Conservation (phyloP, 1,284 basidiomycete genomes). For the Sporisorium iseilematis-ciliati region DNA sequence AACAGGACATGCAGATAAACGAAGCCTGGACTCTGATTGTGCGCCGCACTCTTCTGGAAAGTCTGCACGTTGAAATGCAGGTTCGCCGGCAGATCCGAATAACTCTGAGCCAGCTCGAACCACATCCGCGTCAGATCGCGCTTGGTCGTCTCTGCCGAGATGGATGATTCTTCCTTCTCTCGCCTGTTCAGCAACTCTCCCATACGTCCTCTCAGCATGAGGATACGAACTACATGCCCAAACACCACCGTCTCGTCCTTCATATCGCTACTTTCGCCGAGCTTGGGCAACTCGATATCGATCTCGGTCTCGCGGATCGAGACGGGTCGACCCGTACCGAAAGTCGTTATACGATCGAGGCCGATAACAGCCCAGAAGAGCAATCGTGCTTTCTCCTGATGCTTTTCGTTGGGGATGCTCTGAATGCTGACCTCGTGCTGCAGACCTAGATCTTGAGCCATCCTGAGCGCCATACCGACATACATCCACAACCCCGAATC, state of each 20-base stretch:
- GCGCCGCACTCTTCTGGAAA: constrained; percentile 54
- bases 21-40: constrained; percentile 56
- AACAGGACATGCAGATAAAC: constrained; percentile 61
- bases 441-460: constrained; percentile 59
- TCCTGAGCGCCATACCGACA: constrained; percentile 59
- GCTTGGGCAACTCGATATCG: constrained; percentile 51
- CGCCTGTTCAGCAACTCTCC: constrained; percentile 58
- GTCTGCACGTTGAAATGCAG: constrained; percentile 61
- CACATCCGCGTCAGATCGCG: constrained; percentile 52
- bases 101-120: constrained; percentile 58
- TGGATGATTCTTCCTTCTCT: constrained; percentile 40
- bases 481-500: constrained; percentile 65
- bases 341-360: constrained; percentile 61
- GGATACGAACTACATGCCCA: constrained; percentile 52
- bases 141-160: constrained; percentile 42
- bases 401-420: constrained; percentile 53
- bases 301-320: constrained; percentile 57
- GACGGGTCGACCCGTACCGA: constrained; percentile 59
- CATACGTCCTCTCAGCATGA: constrained; percentile 57
- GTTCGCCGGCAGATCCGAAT: constrained; percentile 46
- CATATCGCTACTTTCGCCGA: constrained; percentile 41
- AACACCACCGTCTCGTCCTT: constrained; percentile 53
- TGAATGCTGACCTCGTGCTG: constrained; percentile 59
- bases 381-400: constrained; percentile 54
- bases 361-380: constrained; percentile 60